These are phyloP conservation scores for Xylaria hypoxylon DNA, from an alignment of 2,329 filamentous ascomycete genomes.

Conservation along the genomic window DNA sequence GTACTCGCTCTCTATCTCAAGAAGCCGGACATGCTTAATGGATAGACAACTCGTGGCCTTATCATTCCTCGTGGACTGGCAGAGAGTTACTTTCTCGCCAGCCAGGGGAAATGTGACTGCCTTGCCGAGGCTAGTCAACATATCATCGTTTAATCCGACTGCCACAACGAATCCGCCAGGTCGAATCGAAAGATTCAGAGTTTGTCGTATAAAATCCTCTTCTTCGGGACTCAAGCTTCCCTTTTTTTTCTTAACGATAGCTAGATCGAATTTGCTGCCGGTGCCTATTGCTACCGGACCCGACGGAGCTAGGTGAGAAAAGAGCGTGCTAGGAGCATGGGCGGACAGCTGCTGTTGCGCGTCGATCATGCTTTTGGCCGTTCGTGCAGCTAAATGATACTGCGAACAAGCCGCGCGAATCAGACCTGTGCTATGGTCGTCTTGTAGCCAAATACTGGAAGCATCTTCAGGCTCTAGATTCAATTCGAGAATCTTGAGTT, in stretches of 20 bases:
- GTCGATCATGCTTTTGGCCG: no score
- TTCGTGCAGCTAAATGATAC: conserved; percentile 17
- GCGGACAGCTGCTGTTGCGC: no score
- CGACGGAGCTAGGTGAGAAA: conserved; percentile 11
- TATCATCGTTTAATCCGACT: background rate
- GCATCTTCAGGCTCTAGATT: conserved; percentile 1
- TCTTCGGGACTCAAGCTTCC: no score
- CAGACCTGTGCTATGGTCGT: background rate
- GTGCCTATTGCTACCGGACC: conserved; percentile 5
- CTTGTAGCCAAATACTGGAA: conserved; percentile 21
- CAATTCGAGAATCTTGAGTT: conserved; percentile 16
- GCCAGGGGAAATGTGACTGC: no score
- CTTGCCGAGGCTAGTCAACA: no score
- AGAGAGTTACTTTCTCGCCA: no score
- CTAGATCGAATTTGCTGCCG: conserved; percentile 10
- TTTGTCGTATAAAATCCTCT: no score
- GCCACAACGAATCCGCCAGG: conserved; percentile 2
- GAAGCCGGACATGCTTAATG: no score
- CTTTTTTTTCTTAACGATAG: conserved; percentile 9
- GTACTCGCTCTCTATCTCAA: no score
- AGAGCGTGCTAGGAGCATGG: no score
- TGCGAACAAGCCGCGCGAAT: conserved; percentile 1
- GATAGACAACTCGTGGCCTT: no score
- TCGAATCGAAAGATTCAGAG: background rate
- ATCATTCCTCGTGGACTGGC: no score